Evolutionary conservation across 1,284 basidiomycete genomes (phyloP), one percentile per base, ranked within the genome.

Genomic region (Cutaneotrichosporon spelunceum): DNA sequence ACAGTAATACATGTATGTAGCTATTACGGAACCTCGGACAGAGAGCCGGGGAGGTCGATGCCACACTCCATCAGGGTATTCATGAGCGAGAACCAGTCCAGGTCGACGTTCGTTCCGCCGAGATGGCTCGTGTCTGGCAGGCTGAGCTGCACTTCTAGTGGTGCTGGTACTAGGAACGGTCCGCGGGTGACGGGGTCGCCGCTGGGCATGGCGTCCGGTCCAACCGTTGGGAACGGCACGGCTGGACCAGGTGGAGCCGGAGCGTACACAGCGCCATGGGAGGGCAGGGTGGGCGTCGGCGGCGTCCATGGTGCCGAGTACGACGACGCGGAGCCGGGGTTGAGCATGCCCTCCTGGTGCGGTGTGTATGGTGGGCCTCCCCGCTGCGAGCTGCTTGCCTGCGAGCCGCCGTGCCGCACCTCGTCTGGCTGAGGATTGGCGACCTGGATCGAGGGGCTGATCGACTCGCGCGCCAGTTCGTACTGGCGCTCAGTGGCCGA

Each of bases 31-130:
- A 50, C 14, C 8, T 50, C 48, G 48, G 48, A 39, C 8, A 53
- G 23, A 4, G 34, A 26, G 21, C 52, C 52, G 23, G 60, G 56
- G 9, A 62, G 34, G 11, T 62, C 60, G 26, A 62, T 47, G 2
- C 60, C 60, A 11, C 56, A 62, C 11, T 48, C 56, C 21, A 39
- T 49, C 11, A 62, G 56, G 0, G 56, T 62, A 26, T 42, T 50
- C 50, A 62, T 57, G 16, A 62, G 45, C 14, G 52, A 45, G 16
- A 30, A 8, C 60, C 60, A 62, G 56, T 62, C 60, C 24, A 62
- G 52, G 19, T 54, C 33, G n/a, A 30, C 53, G 10, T 16, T 36
- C 19, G 23, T 8, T 3, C 16, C 39, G 19, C 39, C 39, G 3
- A 8, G 39, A n/a, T 21, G 13, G 39, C 39, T 7, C 13, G 13